Conservation (phyloP, 257 asterid species). For the Solanum ossicruentum region DNA sequence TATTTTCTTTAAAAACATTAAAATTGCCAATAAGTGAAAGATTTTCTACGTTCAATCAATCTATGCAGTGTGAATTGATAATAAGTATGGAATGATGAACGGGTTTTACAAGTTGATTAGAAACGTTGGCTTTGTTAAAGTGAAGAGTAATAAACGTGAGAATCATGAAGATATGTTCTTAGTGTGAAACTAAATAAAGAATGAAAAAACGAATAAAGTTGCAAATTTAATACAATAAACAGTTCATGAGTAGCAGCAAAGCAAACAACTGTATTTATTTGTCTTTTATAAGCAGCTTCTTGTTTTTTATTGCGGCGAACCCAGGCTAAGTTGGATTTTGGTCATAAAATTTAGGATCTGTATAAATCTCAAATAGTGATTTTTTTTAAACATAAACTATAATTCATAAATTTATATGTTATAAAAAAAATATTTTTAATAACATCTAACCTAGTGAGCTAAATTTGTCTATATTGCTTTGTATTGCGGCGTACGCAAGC, state of each 20-base stretch:
- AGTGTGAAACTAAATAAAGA: neutral
- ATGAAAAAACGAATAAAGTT: neutral
- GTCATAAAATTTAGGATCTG: no score
- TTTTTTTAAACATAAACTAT: no score
- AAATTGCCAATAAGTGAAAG: fast-evolving
- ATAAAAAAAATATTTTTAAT: no score
- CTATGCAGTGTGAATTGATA: neutral
- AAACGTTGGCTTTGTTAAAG: neutral
- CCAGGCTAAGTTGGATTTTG: no score
- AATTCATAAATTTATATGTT: no score
- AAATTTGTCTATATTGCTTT: neutral
- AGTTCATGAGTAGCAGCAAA: neutral
- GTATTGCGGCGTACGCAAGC: neutral
- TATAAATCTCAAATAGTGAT: no score
- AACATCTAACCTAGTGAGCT: no score
- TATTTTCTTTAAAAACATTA: neutral
- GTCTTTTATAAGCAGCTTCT: neutral
- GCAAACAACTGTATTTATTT: neutral
- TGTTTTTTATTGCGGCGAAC: no score
- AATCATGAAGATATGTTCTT: neutral
- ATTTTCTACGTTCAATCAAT: neutral
- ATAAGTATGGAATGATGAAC: neutral
- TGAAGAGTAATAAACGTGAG: neutral
- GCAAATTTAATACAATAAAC: neutral
- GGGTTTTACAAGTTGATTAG: neutral